These are phyloP conservation scores for Globisporangium yorkense DNA, from an alignment of 352 stramenopile genomes.

Conservation along the genomic window DNA sequence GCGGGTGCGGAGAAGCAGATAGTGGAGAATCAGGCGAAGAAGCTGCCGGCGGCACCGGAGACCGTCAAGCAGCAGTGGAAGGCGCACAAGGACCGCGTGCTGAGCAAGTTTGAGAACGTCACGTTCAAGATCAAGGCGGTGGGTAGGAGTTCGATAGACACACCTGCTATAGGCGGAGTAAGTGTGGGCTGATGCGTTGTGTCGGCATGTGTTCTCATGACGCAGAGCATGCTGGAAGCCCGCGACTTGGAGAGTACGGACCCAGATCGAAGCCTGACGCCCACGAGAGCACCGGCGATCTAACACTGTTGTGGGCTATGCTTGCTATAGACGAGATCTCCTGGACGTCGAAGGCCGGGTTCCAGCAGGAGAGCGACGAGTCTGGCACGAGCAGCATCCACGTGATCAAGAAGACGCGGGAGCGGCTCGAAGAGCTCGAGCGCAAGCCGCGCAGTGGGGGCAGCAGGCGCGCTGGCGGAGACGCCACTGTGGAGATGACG, in stretches of 20 bases:
- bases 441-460: conserved; percentile 12
- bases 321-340: conserved; percentile 29
- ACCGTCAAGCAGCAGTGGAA: conserved; percentile 66
- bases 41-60: not conserved
- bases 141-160: not conserved
- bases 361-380: conserved; percentile 27
- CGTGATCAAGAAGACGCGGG: conserved; percentile 63
- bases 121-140: conserved; percentile 78
- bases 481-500: conserved; percentile 65
- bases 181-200: not conserved
- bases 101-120: conserved; percentile 56
- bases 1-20: not conserved
- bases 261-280: not conserved
- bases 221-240: conserved; percentile 65
- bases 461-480: conserved; percentile 1
- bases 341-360: conserved; percentile 30
- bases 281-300: too few species aligned
- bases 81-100: conserved; percentile 53
- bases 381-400: conserved; percentile 19
- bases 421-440: conserved; percentile 61
- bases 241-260: conserved; percentile 52
- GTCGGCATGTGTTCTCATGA: not conserved
- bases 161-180: not conserved
- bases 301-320: not conserved
- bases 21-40: not conserved